These are phyloP conservation scores for Daedaleopsis sinensis DNA, from an alignment of 768 basidiomycete species.

Conservation along the genomic window DNA sequence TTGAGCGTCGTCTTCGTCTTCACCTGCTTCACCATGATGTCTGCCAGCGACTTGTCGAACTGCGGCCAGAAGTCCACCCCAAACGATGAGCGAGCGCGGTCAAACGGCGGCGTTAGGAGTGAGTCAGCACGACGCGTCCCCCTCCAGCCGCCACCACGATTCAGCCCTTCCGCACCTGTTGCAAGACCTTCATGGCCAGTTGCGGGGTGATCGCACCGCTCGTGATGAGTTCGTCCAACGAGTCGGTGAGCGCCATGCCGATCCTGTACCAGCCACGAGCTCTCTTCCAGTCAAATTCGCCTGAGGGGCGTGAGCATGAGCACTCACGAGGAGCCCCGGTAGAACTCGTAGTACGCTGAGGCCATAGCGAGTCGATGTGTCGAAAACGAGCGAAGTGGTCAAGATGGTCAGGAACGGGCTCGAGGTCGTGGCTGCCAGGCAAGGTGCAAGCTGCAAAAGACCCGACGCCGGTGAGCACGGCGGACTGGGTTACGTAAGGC, in stretches of 20 bases:
- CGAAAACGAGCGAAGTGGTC: background rate
- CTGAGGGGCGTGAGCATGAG: background rate
- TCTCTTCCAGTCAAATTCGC: constrained; percentile 16
- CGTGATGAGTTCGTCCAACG: constrained; percentile 97
- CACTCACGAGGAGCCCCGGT: constrained; percentile 87
- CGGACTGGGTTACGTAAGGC: background rate
- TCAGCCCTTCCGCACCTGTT: constrained; percentile 65
- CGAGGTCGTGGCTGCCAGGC: too few species aligned
- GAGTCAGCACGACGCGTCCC: background rate
- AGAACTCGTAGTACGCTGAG: constrained; percentile 89
- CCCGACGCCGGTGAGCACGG: too few species aligned
- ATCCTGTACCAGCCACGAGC: constrained; percentile 55
- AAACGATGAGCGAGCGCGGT: background rate
- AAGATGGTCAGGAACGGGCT: background rate
- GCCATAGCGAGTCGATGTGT: constrained; percentile 50
- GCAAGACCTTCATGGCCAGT: constrained; percentile 97
- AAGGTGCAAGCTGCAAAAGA: too few species aligned
- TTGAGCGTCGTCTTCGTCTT: constrained; percentile 95
- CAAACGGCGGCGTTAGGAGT: background rate
- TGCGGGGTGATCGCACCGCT: constrained; percentile 96
- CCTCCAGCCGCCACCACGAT: background rate
- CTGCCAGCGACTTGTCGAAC: constrained; percentile 97
- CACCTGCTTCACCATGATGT: constrained; percentile 90
- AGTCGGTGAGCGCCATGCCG: constrained; percentile 96
- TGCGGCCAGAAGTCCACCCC: constrained; percentile 32